Evolutionary conservation across 2,329 filamentous ascomycete genomes (phyloP).

Genomic region (Monilinia aucupariae): DNA sequence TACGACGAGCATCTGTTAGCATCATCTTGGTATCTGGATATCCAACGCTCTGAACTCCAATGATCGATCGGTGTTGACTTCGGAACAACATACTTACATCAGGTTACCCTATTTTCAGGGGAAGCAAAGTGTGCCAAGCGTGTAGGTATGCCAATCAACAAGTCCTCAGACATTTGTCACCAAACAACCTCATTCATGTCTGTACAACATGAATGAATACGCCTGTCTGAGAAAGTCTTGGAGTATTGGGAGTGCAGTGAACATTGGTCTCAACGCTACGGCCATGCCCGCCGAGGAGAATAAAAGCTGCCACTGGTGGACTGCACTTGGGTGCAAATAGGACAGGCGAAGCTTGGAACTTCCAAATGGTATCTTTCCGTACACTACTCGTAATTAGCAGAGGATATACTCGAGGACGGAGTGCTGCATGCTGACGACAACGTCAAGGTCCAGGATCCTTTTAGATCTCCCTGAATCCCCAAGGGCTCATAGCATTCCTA

Average conservation of each 20-base stretch:
- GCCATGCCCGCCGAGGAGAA: neutral
- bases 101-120: conserved; percentile 6
- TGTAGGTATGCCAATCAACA: neutral
- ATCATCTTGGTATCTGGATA: neutral
- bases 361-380: neutral
- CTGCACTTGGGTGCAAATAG: neutral
- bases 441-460: neutral
- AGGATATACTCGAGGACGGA: no score
- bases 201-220: neutral
- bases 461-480: neutral
- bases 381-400: no score
- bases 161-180: neutral
- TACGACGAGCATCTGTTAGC: neutral
- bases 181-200: neutral
- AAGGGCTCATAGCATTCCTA: neutral
- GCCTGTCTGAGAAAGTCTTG: neutral
- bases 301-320: neutral
- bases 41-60: neutral
- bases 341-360: neutral
- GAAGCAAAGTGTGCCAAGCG: neutral
- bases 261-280: neutral
- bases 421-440: no score
- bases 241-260: neutral
- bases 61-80: neutral
- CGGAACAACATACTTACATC: neutral